Percentiles rank a stretch among this genome's conserved stretches.
Conservation (phyloP, 2,329 filamentous ascomycete species). For the Dothideomycetes sp. region DNA sequence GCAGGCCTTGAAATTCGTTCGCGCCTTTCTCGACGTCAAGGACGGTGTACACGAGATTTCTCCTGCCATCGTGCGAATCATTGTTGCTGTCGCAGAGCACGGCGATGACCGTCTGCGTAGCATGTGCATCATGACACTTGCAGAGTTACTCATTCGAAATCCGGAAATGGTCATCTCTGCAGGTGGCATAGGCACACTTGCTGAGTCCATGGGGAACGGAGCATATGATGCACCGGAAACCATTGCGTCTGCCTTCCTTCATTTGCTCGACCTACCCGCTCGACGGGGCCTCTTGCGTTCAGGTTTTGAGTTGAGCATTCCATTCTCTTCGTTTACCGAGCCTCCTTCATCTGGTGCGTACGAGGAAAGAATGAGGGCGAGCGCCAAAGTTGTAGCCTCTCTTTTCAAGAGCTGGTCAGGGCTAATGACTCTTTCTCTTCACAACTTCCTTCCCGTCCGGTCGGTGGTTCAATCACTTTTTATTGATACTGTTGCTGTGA, state of each 20-base stretch:
- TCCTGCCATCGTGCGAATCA: constrained; percentile 72
- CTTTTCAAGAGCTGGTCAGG: constrained; percentile 92
- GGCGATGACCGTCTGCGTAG: constrained; percentile 74
- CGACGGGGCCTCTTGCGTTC: constrained; percentile 73
- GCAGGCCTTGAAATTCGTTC: constrained; percentile 91
- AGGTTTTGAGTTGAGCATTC: constrained; percentile 76
- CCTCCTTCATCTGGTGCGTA: constrained; percentile 46
- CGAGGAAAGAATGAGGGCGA: constrained; percentile 65
- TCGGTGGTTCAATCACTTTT: constrained; percentile 64
- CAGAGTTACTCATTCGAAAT: constrained; percentile 81
- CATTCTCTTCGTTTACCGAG: constrained; percentile 87
- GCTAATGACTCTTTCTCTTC: constrained; percentile 77
- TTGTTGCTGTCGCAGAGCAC: constrained; percentile 83
- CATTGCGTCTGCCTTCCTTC: constrained; percentile 75
- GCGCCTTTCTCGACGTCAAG: constrained; percentile 91
- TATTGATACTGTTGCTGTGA: constrained; percentile 43
- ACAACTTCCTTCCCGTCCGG: constrained; percentile 71
- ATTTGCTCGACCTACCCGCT: constrained; percentile 74
- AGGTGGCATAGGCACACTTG: constrained; percentile 74
- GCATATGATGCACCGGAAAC: constrained; percentile 89
- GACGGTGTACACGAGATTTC: constrained; percentile 83
- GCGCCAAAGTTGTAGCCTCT: constrained; percentile 82
- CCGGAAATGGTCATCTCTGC: constrained; percentile 70
- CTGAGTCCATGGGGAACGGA: constrained; percentile 84
- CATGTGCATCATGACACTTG: constrained; percentile 85